These are phyloP conservation scores for Chromera velia DNA, from an alignment of 73 alveolate genomes.

Conservation along the genomic window DNA sequence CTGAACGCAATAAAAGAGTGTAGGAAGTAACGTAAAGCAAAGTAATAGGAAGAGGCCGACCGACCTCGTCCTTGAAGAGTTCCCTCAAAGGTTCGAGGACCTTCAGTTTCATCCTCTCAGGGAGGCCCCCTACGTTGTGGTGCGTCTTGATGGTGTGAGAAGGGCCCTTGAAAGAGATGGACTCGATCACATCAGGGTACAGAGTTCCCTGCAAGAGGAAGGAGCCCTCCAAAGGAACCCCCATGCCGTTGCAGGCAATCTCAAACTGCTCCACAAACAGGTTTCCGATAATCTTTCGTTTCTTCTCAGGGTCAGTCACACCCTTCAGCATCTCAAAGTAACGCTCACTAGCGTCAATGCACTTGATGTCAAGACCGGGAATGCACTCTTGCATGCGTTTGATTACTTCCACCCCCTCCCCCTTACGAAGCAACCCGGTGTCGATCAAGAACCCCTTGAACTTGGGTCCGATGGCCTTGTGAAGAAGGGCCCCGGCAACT, in stretches of 20 bases:
- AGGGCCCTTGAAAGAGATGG: constrained; percentile 32
- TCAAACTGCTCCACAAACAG: constrained; percentile 15
- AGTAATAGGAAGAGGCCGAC: too few relatives aligned
- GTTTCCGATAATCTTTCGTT: constrained; percentile 55
- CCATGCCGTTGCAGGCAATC: constrained; percentile 6
- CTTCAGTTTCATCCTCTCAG: constrained; percentile 47
- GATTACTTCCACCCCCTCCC: constrained; percentile 27
- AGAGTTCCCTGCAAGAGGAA: constrained; percentile 48
- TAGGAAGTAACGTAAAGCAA: too few relatives aligned
- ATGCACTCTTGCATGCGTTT: constrained; percentile 30
- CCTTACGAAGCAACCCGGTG: constrained; percentile 48
- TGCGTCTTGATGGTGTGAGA: constrained; percentile 23
- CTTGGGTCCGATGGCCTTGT: constrained; percentile 7
- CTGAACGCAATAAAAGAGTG: too few relatives aligned
- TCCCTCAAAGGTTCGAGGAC: constrained; percentile 44
- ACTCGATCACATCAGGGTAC: constrained; percentile 55
- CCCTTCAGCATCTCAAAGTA: constrained; percentile 46
- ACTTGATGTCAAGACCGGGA: constrained; percentile 33
- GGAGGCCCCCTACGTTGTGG: constrained; percentile 56
- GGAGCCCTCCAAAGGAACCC: constrained; percentile 1
- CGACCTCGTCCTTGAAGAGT: constrained; percentile 55
- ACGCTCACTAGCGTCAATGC: constrained; percentile 3
- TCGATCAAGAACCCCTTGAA: constrained; percentile 42
- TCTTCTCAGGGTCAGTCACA: constrained; percentile 52
- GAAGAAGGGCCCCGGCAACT: constrained; percentile 16